These are phyloP conservation scores for Fusarium algeriense DNA, from an alignment of 2,329 filamentous ascomycete genomes.

Conservation along the genomic window DNA sequence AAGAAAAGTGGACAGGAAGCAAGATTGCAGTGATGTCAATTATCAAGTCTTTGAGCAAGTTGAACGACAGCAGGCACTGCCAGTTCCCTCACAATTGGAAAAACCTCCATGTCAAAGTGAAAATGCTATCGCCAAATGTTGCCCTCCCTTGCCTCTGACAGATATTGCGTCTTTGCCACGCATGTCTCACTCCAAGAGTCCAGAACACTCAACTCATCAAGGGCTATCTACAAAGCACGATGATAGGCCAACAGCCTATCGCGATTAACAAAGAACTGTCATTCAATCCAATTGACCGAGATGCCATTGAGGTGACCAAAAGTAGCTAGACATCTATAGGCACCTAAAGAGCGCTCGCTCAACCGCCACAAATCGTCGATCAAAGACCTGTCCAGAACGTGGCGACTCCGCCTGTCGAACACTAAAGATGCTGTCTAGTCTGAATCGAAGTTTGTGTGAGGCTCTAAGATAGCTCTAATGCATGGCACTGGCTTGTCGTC, in stretches of 20 bases:
- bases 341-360: background rate
- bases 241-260: background rate
- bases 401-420: background rate
- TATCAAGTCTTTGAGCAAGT: too few species aligned
- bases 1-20: too few species aligned
- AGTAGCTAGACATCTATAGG: background rate
- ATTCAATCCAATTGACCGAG: background rate
- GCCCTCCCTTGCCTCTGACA: background rate
- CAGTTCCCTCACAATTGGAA: background rate
- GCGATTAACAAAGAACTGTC: background rate
- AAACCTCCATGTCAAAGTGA: too few species aligned
- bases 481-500: background rate
- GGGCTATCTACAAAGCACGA: background rate
- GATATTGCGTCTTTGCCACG: background rate
- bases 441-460: background rate
- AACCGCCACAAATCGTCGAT: background rate
- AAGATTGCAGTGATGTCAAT: too few species aligned
- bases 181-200: background rate
- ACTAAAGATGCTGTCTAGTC: background rate
- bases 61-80: background rate
- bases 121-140: background rate
- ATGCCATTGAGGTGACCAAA: background rate
- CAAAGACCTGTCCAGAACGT: conserved; percentile 2
- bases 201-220: background rate
- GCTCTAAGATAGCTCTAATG: background rate